phyloP scores from a whole-genome alignment of 164 flowering plant species.

The Tinospora cordifolia region DNA sequence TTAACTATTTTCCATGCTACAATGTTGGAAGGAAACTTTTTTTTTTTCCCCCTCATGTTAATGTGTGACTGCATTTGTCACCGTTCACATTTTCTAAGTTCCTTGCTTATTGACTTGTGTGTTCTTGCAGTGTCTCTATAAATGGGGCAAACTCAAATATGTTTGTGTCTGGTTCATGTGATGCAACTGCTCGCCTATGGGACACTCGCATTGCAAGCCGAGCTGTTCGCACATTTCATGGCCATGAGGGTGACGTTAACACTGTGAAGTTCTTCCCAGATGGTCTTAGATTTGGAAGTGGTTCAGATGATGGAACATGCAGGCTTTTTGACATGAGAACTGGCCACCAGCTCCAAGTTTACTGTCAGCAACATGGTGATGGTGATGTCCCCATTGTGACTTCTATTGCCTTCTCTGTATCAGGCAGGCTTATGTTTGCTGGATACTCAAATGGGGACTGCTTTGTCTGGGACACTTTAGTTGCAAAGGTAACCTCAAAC shows the following conservation, averaged over 20 bases:
- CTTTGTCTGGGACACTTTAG: constrained; percentile 88
- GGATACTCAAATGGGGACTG: constrained; percentile 86
- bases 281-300: constrained; percentile 91
- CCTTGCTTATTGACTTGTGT: background rate
- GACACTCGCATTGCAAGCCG: constrained; percentile 95
- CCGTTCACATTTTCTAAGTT: background rate
- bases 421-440: constrained; percentile 91
- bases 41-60: no score
- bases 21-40: no score
- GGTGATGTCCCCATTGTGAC: constrained; percentile 62
- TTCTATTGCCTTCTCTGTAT: constrained; percentile 83
- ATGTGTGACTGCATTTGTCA: background rate
- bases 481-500: constrained; percentile 94
- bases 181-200: constrained; percentile 85
- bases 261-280: constrained; percentile 93
- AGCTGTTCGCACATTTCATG: constrained; percentile 82
- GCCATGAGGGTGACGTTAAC: constrained; percentile 89
- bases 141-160: constrained; percentile 65
- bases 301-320: constrained; percentile 97
- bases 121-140: constrained; percentile 39
- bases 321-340: constrained; percentile 85
- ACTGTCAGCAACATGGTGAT: constrained; percentile 52
- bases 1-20: no score
- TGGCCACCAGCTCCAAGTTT: constrained; percentile 92
- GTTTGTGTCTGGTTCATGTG: constrained; percentile 97